Conservation (phyloP, 2,329 filamentous ascomycete species). For the Berkeleyomyces basicola region DNA sequence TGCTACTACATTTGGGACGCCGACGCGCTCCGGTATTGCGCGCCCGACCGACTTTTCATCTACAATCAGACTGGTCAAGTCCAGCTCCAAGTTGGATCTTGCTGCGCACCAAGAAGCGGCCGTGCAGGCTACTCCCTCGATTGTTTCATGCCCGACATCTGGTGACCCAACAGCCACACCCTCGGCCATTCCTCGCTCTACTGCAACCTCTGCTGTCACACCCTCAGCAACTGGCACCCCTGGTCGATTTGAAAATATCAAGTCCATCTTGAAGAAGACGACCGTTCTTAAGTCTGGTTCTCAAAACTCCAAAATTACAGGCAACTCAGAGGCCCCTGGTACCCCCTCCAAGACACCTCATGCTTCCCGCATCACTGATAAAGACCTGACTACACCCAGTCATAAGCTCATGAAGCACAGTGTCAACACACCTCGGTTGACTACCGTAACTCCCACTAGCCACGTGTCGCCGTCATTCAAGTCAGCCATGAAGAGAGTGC, state of each 20-base stretch:
- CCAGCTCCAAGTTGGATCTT: slow-evolving; percentile 29
- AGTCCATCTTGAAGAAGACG: slow-evolving; percentile 37
- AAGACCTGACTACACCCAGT: slow-evolving; percentile 46
- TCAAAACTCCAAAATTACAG: slow-evolving; percentile 23
- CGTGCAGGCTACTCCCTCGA: neutral
- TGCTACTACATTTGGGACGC: slow-evolving; percentile 20
- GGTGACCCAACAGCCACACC: neutral
- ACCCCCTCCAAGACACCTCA: slow-evolving; percentile 23
- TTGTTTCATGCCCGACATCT: neutral
- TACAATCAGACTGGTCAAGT: slow-evolving; percentile 23
- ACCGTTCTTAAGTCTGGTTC: slow-evolving; percentile 13
- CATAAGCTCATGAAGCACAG: slow-evolving; percentile 56
- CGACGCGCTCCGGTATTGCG: slow-evolving; percentile 39
- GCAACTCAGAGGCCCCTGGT: slow-evolving; percentile 27
- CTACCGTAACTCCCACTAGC: slow-evolving; percentile 6
- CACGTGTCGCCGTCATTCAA: slow-evolving; percentile 11
- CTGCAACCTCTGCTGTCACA: slow-evolving; percentile 18
- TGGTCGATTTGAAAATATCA: slow-evolving; percentile 37
- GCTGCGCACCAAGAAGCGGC: neutral
- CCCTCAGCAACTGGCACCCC: slow-evolving; percentile 26
- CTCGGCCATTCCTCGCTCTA: neutral
- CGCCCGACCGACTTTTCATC: slow-evolving; percentile 45
- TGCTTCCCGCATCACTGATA: slow-evolving; percentile 18
- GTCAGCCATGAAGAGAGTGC: slow-evolving; percentile 12
- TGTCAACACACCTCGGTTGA: slow-evolving; percentile 59